Evolutionary conservation across 179 eudicot genomes (phyloP).

Genomic region (Drosera spatulata): DNA sequence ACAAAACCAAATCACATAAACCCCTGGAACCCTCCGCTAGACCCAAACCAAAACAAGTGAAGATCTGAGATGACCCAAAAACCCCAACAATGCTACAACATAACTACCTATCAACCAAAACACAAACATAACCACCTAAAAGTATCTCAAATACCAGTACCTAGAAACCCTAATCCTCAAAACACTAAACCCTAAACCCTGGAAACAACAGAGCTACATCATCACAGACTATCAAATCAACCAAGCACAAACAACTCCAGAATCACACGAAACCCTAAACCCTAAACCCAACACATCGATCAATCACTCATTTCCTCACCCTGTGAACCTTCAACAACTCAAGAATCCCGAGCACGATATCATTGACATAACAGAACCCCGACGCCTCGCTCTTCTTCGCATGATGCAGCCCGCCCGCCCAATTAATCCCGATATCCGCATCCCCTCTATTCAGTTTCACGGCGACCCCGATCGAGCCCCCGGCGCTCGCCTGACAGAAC

Average conservation of each 20-base stretch:
- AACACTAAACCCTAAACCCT: neutral
- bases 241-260: neutral
- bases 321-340: constrained; percentile 56
- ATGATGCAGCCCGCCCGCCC: constrained; percentile 66
- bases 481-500: constrained; percentile 66
- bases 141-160: neutral
- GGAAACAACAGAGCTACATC: neutral
- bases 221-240: neutral
- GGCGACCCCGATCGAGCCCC: constrained; percentile 72
- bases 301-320: constrained; percentile 17
- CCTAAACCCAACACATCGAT: too few relatives aligned
- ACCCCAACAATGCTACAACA: too few relatives aligned
- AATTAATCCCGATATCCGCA: constrained; percentile 63
- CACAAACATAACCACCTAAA: neutral
- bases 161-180: neutral
- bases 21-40: too few relatives aligned
- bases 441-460: constrained; percentile 47
- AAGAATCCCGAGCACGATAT: constrained; percentile 60
- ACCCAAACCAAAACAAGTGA: too few relatives aligned
- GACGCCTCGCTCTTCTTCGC: too few relatives aligned
- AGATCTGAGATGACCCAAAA: too few relatives aligned
- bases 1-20: too few relatives aligned
- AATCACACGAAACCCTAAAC: neutral
- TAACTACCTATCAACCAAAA: too few relatives aligned
- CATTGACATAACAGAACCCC: constrained; percentile 40